Evolutionary conservation across 805 yeast species (phyloP), one percentile per base, ranked within the genome.

Genomic region (Wickerhamiella sorbophila): DNA sequence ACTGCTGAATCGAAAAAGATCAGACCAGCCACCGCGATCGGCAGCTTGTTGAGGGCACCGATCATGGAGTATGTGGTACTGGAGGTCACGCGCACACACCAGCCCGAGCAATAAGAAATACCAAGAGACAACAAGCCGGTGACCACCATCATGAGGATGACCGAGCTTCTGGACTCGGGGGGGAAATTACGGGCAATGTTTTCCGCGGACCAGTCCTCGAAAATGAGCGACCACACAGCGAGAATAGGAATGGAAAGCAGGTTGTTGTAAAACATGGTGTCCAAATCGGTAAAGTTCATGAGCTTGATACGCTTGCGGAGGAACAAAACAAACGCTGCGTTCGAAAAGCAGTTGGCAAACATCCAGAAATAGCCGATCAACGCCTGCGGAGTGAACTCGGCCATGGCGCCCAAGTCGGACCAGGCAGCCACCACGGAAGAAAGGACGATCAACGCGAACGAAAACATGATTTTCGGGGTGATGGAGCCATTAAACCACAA

Each of bases 41-140:
- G 98, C 56, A 91, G 77, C 69, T 91, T 91, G 76, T 91, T 91
- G 64, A 91, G 75, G 42, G 98, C 98, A 63, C 98, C 98, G 45
- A 91, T 97, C 98, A 91, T 91, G 42, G 95, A 85, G 70, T 91
- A 91, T 43, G 98, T 91, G 43, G 98, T 91, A 21, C 97, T 87
- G 18, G 96, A 85, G 35, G 98, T 91, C 50, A 91, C 97, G 69
- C 98, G 84, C 51, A 91, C 94, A 75, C 98, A 91, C 98, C 98
- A 91, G 48, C 96, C 98, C 10, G 97, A 86, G 65, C 95, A 85
- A 75, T 91, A 91, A 36, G 97, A 88, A 61, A 91, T 91, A 68
- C 94, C 96, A 41, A 91, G 94, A 26, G 96, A 80, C 36, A 94
- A 79, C 53, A 83, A 74, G 64, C 98, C 98, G 31, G 95, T 84